These are phyloP conservation scores for Ceratocystis harringtonii DNA, from an alignment of 2,329 filamentous ascomycete species.

Conservation along the genomic window DNA sequence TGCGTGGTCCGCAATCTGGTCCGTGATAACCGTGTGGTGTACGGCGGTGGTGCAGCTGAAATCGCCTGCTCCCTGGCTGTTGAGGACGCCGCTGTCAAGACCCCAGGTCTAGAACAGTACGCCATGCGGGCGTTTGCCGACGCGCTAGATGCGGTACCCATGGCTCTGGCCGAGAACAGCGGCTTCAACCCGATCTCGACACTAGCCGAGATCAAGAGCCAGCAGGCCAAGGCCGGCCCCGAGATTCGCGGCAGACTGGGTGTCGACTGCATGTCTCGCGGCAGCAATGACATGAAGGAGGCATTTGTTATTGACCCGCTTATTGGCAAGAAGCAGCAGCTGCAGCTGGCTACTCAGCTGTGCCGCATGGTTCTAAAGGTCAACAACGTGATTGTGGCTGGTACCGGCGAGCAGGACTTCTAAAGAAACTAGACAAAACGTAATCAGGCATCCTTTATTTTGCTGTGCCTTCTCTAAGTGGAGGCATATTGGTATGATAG, in stretches of 20 bases:
- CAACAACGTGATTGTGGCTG: conserved; percentile 90
- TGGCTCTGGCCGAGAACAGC: conserved; percentile 95
- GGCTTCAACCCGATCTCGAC: conserved; percentile 93
- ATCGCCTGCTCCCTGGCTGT: conserved; percentile 94
- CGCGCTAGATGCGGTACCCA: conserved; percentile 80
- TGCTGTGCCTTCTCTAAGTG: background rate
- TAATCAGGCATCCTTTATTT: conserved; percentile 16
- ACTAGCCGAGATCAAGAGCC: conserved; percentile 84
- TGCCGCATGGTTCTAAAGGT: conserved; percentile 97
- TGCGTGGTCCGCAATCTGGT: conserved; percentile 97
- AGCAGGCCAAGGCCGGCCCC: conserved; percentile 65
- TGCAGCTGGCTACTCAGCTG: conserved; percentile 88
- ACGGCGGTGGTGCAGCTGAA: conserved; percentile 90
- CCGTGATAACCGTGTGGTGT: conserved; percentile 89
- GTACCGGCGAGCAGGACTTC: conserved; percentile 74
- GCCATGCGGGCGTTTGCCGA: conserved; percentile 97
- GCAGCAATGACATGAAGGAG: conserved; percentile 93
- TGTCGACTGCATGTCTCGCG: conserved; percentile 94
- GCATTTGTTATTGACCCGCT: conserved; percentile 96
- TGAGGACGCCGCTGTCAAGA: conserved; percentile 87
- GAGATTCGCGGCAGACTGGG: conserved; percentile 50
- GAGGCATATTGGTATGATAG: conserved; percentile 7
- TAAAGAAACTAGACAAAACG: conserved; percentile 31
- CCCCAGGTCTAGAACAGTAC: conserved; percentile 94
- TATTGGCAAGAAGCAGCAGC: conserved; percentile 95